Conservation (phyloP, 805 yeast genomes). For the Pichia heedii region DNA sequence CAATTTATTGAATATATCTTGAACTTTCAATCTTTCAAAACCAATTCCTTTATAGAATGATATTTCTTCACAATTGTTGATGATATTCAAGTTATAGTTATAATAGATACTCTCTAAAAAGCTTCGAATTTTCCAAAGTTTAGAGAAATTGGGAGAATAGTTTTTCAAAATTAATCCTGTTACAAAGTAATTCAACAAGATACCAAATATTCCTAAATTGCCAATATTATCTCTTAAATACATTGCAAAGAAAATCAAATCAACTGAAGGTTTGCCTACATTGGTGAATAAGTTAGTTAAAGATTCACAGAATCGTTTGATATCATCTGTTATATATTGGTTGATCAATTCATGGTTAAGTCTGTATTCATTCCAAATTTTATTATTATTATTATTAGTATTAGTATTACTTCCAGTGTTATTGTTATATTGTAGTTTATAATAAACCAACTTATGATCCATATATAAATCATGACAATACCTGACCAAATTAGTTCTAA, state of each 20-base stretch:
- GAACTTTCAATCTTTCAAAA: slow-evolving; percentile 63
- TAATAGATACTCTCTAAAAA: slow-evolving; percentile 83
- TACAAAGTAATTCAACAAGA: slow-evolving; percentile 67
- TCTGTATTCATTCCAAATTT: slow-evolving; percentile 25
- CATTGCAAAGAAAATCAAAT: slow-evolving; percentile 71
- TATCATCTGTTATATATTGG: slow-evolving; percentile 79
- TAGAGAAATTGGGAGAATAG: slow-evolving; percentile 80
- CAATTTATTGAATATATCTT: slow-evolving; percentile 47
- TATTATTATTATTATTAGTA: slow-evolving; percentile 3
- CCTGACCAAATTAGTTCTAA: slow-evolving; percentile 74
- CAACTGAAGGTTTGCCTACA: slow-evolving; percentile 87
- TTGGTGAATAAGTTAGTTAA: slow-evolving; percentile 77
- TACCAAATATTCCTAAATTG: slow-evolving; percentile 74
- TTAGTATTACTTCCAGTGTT: background rate
- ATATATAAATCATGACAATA: slow-evolving; percentile 86
- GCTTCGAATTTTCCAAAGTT: slow-evolving; percentile 61
- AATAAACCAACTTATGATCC: slow-evolving; percentile 72
- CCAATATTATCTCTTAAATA: slow-evolving; percentile 83
- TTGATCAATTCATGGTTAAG: slow-evolving; percentile 58
- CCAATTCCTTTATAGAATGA: slow-evolving; percentile 87
- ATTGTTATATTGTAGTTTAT: slow-evolving; percentile 62
- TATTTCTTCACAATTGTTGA: slow-evolving; percentile 86
- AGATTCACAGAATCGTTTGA: slow-evolving; percentile 70
- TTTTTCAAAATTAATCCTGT: slow-evolving; percentile 69
- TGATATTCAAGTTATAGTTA: slow-evolving; percentile 75